phyloP scores from a whole-genome alignment of 1,284 basidiomycete genomes.

The Spongispora temasekensis region DNA sequence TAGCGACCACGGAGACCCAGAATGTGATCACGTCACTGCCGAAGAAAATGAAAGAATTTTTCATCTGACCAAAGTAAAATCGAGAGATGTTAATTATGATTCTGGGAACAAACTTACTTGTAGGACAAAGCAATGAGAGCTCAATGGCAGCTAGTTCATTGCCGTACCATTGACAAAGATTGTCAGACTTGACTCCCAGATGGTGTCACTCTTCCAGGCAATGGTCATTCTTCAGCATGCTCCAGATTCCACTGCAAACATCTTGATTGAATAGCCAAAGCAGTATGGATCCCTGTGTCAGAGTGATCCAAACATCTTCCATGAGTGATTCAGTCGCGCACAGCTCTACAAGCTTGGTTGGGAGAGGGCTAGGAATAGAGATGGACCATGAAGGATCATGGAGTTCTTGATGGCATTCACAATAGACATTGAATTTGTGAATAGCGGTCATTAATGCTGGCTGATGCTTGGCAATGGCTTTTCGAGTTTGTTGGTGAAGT shows the following conservation, averaged over 20 bases:
- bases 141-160: no score
- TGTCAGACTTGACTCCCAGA: no score
- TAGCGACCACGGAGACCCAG: not conserved
- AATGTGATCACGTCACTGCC: not conserved
- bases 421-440: not conserved
- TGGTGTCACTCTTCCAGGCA: no score
- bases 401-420: not conserved
- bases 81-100: no score
- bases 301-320: conserved; percentile 39
- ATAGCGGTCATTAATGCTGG: not conserved
- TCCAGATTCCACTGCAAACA: no score
- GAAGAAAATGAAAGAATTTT: not conserved
- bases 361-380: not conserved
- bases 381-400: not conserved
- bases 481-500: not conserved
- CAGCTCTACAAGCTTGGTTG: conserved; percentile 24
- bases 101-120: not conserved
- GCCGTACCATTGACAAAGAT: no score
- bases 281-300: no score
- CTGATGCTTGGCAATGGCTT: not conserved
- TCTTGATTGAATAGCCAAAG: no score
- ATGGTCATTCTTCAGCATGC: no score
- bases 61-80: no score
- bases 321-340: conserved; percentile 33
- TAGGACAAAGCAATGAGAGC: not conserved